These are phyloP conservation scores for Tetrapisispora pingtungensis DNA, from an alignment of 805 yeast species.

Conservation along the genomic window DNA sequence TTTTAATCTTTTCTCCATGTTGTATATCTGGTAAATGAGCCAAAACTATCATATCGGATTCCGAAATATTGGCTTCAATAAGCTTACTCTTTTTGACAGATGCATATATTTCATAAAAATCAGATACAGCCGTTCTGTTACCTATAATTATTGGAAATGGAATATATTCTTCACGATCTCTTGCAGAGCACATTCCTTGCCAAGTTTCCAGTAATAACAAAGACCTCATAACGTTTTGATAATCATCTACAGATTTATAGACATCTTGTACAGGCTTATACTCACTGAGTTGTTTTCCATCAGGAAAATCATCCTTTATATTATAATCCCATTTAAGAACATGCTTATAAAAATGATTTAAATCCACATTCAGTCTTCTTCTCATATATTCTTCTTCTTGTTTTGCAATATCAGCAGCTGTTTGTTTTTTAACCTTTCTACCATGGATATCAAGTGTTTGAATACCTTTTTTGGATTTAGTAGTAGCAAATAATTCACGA, in stretches of 20 bases:
- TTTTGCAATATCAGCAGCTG: conserved; percentile 36
- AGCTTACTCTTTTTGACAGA: conserved; percentile 48
- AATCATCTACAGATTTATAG: conserved; percentile 53
- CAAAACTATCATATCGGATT: conserved; percentile 65
- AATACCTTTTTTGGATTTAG: conserved; percentile 26
- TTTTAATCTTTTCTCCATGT: conserved; percentile 22
- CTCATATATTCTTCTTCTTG: conserved; percentile 71
- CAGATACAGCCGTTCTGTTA: conserved; percentile 71
- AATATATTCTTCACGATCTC: conserved; percentile 41
- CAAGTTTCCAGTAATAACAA: conserved; percentile 81
- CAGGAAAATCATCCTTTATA: conserved; percentile 46
- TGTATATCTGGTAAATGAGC: conserved; percentile 38
- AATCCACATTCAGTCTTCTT: conserved; percentile 62
- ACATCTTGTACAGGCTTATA: conserved; percentile 43
- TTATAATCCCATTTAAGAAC: conserved; percentile 73
- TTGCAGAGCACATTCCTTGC: conserved; percentile 75
- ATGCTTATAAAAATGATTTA: conserved; percentile 61
- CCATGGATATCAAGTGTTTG: conserved; percentile 37
- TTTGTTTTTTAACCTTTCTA: conserved; percentile 27
- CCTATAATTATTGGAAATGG: conserved; percentile 68
- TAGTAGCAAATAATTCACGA: conserved; percentile 27
- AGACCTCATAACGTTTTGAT: conserved; percentile 65
- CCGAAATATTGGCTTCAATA: conserved; percentile 48
- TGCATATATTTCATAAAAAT: conserved; percentile 79
- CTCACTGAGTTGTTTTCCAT: conserved; percentile 33